Conservation (phyloP, 805 yeast genomes). For the Metschnikowia bowlesiae region DNA sequence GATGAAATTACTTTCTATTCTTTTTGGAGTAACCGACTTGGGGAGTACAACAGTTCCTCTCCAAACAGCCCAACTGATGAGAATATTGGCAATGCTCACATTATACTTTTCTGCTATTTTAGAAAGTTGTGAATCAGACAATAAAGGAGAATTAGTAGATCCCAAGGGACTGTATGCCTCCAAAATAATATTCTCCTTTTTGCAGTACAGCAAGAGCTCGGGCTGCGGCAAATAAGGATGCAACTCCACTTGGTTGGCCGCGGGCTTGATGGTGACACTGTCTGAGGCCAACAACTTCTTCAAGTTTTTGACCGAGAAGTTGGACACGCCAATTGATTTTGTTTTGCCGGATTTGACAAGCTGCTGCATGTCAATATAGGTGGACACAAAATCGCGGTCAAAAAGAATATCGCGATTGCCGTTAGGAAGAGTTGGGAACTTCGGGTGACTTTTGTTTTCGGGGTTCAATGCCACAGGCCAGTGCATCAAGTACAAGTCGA, state of each 20-base stretch:
- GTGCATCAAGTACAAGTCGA: conserved; percentile 75
- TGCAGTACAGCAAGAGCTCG: conserved; percentile 51
- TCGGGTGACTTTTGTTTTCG: conserved; percentile 28
- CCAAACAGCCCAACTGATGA: conserved; percentile 56
- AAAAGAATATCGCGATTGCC: conserved; percentile 33
- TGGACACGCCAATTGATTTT: conserved; percentile 73
- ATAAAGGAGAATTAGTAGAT: conserved; percentile 49
- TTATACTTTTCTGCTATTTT: conserved; percentile 42
- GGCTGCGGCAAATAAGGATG: conserved; percentile 71
- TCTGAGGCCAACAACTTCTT: conserved; percentile 46
- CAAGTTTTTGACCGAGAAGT: conserved; percentile 54
- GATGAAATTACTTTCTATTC: conserved; percentile 35
- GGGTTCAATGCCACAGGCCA: conserved; percentile 68
- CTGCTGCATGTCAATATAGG: conserved; percentile 63
- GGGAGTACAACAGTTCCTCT: conserved; percentile 51
- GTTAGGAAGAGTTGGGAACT: conserved; percentile 30
- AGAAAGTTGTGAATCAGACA: conserved; percentile 39
- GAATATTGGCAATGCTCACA: conserved; percentile 46
- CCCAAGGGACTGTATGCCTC: conserved; percentile 83
- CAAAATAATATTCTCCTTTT: conserved; percentile 48
- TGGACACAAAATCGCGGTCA: conserved; percentile 44
- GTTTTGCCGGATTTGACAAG: conserved; percentile 48
- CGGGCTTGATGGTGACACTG: conserved; percentile 55
- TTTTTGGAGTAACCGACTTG: conserved; percentile 26
- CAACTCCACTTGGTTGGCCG: conserved; percentile 68